A percentile compares a stretch with the other conserved stretches of the same genome.
phyloP scores from a whole-genome alignment of 2,329 filamentous ascomycete genomes.

The Nothopassalora personata region DNA sequence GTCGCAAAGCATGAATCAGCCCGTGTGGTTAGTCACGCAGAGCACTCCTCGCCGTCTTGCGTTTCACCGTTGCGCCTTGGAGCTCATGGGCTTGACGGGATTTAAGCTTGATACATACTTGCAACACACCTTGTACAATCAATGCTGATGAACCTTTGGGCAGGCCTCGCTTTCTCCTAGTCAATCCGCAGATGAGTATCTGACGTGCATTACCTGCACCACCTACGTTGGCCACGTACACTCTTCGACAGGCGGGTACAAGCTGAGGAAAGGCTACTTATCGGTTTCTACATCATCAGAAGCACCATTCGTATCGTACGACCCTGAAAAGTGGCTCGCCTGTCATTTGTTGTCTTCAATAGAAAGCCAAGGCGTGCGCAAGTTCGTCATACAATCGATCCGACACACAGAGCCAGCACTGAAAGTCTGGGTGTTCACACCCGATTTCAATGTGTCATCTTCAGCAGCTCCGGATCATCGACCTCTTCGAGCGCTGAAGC shows the following conservation, averaged over 20 bases:
- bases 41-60: slow-evolving; percentile 22
- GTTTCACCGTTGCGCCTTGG: slow-evolving; percentile 28
- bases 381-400: slow-evolving; percentile 55
- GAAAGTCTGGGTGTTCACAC: slow-evolving; percentile 55
- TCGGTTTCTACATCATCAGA: slow-evolving; percentile 17
- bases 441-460: slow-evolving; percentile 53
- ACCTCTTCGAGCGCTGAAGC: slow-evolving; percentile 51
- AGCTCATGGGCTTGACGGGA: slow-evolving; percentile 29
- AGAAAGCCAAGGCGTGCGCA: slow-evolving; percentile 51
- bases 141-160: slow-evolving; percentile 6
- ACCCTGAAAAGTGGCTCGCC: slow-evolving; percentile 44
- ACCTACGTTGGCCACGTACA: slow-evolving; percentile 39
- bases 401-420: slow-evolving; percentile 4
- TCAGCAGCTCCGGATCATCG: slow-evolving; percentile 31
- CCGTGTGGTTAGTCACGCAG: slow-evolving; percentile 24
- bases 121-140: not conserved
- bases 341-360: slow-evolving; percentile 53
- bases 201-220: slow-evolving; percentile 36
- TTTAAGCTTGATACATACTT: slow-evolving; percentile 32
- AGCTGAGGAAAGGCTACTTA: slow-evolving; percentile 28
- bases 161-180: slow-evolving; percentile 1
- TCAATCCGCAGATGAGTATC: not conserved
- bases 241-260: slow-evolving; percentile 39
- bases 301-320: slow-evolving; percentile 9
- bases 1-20: slow-evolving; percentile 20